A percentile compares a stretch with the other conserved stretches of the same genome.
These are phyloP conservation scores for Corymbia calophylla DNA, from an alignment of 441 rosid species.

Conservation along the genomic window DNA sequence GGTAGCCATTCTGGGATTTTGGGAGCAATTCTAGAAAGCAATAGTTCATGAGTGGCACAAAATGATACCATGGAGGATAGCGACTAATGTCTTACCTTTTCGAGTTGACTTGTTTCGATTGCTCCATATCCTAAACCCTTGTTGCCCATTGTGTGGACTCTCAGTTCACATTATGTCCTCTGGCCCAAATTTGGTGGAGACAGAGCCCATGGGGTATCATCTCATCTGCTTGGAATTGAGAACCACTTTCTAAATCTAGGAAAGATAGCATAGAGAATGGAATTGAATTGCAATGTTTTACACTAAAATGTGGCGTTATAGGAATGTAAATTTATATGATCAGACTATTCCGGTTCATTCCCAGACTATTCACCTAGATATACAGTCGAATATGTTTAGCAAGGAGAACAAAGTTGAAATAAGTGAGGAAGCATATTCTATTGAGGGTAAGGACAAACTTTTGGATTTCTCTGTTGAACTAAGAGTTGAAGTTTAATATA, in stretches of 20 bases:
- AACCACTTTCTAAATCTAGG: not conserved
- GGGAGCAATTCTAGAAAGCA: not conserved
- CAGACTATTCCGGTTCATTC: no score
- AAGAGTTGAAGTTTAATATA: not conserved
- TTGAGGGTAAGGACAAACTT: accelerated
- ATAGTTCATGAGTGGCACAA: not conserved
- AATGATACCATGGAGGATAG: not conserved
- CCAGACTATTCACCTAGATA: accelerated
- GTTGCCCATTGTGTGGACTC: not conserved
- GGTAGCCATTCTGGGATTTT: not conserved
- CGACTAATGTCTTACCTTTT: not conserved
- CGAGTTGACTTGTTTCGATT: not conserved
- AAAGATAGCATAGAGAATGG: not conserved
- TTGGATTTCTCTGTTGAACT: accelerated
- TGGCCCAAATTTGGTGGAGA: not conserved
- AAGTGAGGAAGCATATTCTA: not conserved
- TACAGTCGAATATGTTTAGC: no score
- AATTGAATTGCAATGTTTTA: not conserved
- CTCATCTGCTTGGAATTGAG: not conserved
- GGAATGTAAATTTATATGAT: accelerated
- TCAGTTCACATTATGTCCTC: accelerated
- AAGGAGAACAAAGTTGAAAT: not conserved
- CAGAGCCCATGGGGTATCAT: not conserved
- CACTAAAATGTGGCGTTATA: not conserved
- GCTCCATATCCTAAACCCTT: not conserved